Evolutionary conservation across 331 rosid genomes (phyloP), one percentile per base, ranked within the genome.

Genomic region (Quercus tomentella): DNA sequence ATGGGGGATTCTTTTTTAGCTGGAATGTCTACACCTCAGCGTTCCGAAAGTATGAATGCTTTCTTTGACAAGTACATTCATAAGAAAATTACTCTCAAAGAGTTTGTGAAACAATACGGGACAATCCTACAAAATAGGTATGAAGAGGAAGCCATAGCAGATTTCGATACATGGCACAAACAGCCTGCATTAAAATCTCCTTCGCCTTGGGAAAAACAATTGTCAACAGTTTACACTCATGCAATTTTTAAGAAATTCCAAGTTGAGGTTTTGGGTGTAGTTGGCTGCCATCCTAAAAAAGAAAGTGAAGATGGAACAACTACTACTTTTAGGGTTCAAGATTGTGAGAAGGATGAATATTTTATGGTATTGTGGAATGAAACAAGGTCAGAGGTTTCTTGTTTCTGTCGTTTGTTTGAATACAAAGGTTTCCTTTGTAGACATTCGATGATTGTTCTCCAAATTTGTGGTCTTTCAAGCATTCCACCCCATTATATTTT

Each of bases 101-200:
- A 95, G 76, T 93, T 93, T 72, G 84, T 93, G 75, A 93, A 84
- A 79, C 97, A 85, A 86, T 93, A 95, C 63, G 97, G 88, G 82
- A 51, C 83, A 76, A 88, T 95, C 76, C 82, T 95, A 84, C 97
- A 90, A 80, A 96, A 95, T 77, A 90, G 97, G 87, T 95, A 90
- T 82, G 99, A 95, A 86, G 99, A 95, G 85, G 99, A 95, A 90
- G 99, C 99, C 18, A 95, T 89, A 76, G 97, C 99, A 78, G 99
- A 95, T 88, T 89, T 88, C 28, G 99, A 95, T 86, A 87, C 92
- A 26, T 93, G 96, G 96, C 89, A 89, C 83, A 92, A 90, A 89
- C 88, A 79, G 61, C 94, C 97, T 49, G 76, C 91, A 15, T 75
- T 87, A 9, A 95, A 82, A 82, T 87, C 99, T 79, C 99, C 99